phyloP scores from a whole-genome alignment of 257 asterid genomes.

The Solanum etuberosum region DNA sequence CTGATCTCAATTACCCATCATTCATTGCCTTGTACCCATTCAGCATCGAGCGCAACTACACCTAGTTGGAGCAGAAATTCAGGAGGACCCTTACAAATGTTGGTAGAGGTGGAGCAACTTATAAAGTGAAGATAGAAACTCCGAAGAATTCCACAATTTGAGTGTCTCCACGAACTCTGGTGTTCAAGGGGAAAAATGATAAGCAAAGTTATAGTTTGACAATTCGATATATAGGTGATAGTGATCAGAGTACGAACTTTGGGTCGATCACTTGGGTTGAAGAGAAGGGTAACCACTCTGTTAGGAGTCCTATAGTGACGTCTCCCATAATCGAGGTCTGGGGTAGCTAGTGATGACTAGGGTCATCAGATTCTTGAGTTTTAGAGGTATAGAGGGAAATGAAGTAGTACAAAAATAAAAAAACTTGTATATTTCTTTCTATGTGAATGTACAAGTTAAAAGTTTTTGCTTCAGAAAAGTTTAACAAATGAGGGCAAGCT shows the following conservation, averaged over 20 bases:
- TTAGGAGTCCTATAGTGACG: conserved; percentile 38
- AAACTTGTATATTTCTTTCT: neutral
- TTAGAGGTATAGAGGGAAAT: neutral
- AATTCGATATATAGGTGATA: neutral
- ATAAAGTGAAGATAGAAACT: neutral
- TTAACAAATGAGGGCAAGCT: neutral
- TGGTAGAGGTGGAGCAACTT: neutral
- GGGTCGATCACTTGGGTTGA: neutral
- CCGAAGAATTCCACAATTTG: neutral
- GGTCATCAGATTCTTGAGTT: neutral
- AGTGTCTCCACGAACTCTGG: neutral
- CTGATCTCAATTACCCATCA: neutral
- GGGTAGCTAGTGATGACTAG: neutral
- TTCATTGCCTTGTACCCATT: neutral
- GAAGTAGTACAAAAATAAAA: neutral
- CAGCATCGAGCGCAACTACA: neutral
- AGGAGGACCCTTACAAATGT: neutral
- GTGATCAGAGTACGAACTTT: neutral
- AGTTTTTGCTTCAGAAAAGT: neutral
- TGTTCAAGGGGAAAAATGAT: neutral
- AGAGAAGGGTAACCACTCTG: conserved; percentile 17
- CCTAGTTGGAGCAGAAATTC: neutral
- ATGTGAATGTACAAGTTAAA: neutral
- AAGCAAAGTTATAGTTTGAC: neutral
- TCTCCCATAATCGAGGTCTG: neutral